Evolutionary conservation across 495 filamentous ascomycete genomes (phyloP).

Genomic region (Tuber indicum): DNA sequence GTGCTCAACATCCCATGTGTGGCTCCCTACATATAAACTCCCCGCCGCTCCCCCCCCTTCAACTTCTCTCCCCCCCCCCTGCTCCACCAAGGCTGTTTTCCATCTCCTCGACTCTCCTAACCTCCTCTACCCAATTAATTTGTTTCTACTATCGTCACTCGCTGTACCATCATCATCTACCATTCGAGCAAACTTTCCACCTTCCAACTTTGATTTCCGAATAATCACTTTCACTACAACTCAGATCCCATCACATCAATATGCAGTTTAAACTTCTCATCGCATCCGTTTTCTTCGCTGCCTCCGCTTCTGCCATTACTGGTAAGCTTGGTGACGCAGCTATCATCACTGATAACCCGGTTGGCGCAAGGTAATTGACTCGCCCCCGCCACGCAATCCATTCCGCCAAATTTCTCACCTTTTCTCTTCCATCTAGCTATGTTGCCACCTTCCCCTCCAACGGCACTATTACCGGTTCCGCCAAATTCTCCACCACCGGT

Average conservation of each 20-base stretch:
- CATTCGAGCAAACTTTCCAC: constrained; percentile 10
- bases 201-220: constrained; percentile 13
- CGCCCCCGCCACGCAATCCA: background rate
- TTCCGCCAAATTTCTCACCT: constrained; percentile 9
- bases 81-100: constrained; percentile 14
- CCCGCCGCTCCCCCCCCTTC: constrained; percentile 17
- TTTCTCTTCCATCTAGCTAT: constrained; percentile 21
- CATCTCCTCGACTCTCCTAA: background rate
- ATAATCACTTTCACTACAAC: constrained; percentile 9
- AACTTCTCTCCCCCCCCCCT: constrained; percentile 14
- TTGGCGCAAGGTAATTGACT: constrained; percentile 26
- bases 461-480: constrained; percentile 55
- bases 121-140: background rate
- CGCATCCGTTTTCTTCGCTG: constrained; percentile 30
- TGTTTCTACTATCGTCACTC: constrained; percentile 14
- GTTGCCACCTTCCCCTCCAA: constrained; percentile 44
- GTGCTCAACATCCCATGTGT: constrained; percentile 12
- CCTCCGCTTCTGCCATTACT: constrained; percentile 20
- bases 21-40: constrained; percentile 28
- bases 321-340: constrained; percentile 30
- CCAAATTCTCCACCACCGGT: constrained; percentile 52
- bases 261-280: constrained; percentile 39
- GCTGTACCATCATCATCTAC: background rate
- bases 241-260: constrained; percentile 9
- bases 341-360: constrained; percentile 32